Base-by-base conservation (phyloP, 78 protist genomes). In the Speleostelium caveatum region DNA sequence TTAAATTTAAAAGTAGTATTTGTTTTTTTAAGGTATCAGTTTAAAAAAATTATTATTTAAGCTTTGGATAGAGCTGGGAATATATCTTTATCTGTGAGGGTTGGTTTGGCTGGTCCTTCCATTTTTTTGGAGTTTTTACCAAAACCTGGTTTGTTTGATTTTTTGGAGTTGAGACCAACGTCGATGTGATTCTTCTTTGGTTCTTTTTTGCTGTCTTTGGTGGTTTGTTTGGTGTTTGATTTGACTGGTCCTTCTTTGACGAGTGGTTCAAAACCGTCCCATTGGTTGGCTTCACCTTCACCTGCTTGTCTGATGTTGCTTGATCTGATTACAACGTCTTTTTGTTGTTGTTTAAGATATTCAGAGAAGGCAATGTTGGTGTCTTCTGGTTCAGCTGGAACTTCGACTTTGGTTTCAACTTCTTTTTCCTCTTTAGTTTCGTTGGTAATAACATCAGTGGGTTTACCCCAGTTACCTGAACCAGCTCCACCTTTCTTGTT, bases 401-500 rank as follows among this genome's bases (percentile, higher is more conserved):
- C 73, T 2, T 66, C 63, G 7, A 51, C 77, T 12, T 12, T 14
- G 8, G 41, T 59, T 17, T n/a, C 38, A 61, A 22, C 68, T 30
- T 56, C 19, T 26, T 28, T 0, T 60, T 61, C 62, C 8, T 28
- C 61, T n/a, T 61, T 75, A 55, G 76, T 30, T 4, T 45, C 51
- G 3, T 12, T 26, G 35, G 79, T 30, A 32, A 35, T 10, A 14
- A 45, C 66, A 3, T 73, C 61, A 22, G 62, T 73, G 2, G 16
- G 12, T 32, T 69, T 56, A 42, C 91, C 91, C 91, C 91, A 83
- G 91, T 83, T 83, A 32, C 63, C 79, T 51, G 41, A 28, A 60
- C 91, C 91, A 24, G 91, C 35, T 59, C 91, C 91, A 12, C 73
- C 91, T 63, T 69, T 83, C 63, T 83, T 83, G 58, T 56, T 51